phyloP scores from a whole-genome alignment of 2,329 filamentous ascomycete genomes.

The Epichloe scottii region DNA sequence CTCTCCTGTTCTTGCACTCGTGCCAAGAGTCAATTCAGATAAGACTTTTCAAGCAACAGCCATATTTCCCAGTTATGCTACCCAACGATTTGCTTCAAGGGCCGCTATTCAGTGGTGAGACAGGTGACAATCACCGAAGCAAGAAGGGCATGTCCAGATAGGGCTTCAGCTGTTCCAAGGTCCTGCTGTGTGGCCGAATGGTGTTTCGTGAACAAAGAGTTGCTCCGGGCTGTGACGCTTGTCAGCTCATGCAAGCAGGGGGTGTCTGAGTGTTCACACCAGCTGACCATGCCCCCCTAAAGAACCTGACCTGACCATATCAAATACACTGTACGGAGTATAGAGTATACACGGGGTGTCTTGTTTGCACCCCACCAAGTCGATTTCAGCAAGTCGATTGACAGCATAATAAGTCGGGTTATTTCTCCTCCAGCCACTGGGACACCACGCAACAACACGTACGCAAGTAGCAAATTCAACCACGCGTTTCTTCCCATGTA shows the following conservation, averaged over 20 bases:
- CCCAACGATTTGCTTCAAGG: no score
- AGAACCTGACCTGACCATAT: no score
- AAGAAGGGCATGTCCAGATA: neutral
- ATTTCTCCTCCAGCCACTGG: no score
- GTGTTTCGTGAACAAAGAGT: neutral
- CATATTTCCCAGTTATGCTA: no score
- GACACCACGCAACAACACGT: no score
- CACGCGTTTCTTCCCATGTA: neutral
- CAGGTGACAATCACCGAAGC: neutral
- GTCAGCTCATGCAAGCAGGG: neutral
- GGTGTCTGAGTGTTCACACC: neutral
- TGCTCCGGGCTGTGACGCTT: neutral
- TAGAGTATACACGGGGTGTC: neutral
- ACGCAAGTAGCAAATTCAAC: neutral
- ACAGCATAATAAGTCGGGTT: no score
- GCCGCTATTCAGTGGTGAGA: neutral
- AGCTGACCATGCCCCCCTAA: no score
- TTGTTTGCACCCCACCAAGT: neutral
- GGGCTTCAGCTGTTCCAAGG: neutral
- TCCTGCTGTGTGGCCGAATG: neutral
- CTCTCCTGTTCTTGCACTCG: no score
- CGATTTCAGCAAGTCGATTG: no score
- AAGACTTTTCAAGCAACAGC: no score
- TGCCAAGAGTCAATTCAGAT: no score
- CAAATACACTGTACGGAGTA: no score